phyloP scores from a whole-genome alignment of 1,284 basidiomycete species.

The Cryptococcus depauperatus region DNA sequence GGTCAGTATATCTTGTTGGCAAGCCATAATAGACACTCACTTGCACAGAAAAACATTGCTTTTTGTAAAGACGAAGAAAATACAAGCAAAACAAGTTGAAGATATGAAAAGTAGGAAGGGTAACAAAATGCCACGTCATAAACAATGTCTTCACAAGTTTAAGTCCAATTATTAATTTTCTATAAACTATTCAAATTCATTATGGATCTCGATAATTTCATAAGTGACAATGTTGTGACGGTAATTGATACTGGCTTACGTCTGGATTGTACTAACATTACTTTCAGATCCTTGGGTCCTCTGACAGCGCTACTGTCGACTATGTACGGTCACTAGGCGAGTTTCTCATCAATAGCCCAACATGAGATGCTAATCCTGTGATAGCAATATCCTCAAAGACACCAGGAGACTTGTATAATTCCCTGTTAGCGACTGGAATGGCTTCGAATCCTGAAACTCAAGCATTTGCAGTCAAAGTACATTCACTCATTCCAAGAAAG shows the following conservation, averaged over 20 bases:
- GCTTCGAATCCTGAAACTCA: slow-evolving; percentile 70
- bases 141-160: background rate
- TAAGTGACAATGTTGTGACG: slow-evolving; percentile 74
- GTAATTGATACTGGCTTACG: slow-evolving; percentile 48
- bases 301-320: slow-evolving; percentile 72
- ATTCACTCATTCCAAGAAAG: slow-evolving; percentile 63
- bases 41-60: slow-evolving; percentile 84
- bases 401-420: slow-evolving; percentile 63
- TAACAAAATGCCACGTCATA: slow-evolving; percentile 1
- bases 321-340: slow-evolving; percentile 74
- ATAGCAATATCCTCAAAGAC: slow-evolving; percentile 73
- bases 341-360: too few relatives aligned
- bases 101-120: background rate
- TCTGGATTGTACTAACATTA: slow-evolving; percentile 7
- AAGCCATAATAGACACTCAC: slow-evolving; percentile 62
- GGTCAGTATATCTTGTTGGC: slow-evolving; percentile 49
- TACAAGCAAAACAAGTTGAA: too few relatives aligned
- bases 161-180: background rate
- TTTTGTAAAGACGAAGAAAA: too few relatives aligned
- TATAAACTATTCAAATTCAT: background rate
- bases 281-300: slow-evolving; percentile 65
- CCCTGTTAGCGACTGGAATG: slow-evolving; percentile 69
- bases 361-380: slow-evolving; percentile 4
- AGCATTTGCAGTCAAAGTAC: slow-evolving; percentile 70
- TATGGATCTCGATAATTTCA: slow-evolving; percentile 55